A percentile compares a stretch with the other conserved stretches of the same genome.
Conservation (phyloP, 805 yeast species). For the Suhomyces xylopsoci region DNA sequence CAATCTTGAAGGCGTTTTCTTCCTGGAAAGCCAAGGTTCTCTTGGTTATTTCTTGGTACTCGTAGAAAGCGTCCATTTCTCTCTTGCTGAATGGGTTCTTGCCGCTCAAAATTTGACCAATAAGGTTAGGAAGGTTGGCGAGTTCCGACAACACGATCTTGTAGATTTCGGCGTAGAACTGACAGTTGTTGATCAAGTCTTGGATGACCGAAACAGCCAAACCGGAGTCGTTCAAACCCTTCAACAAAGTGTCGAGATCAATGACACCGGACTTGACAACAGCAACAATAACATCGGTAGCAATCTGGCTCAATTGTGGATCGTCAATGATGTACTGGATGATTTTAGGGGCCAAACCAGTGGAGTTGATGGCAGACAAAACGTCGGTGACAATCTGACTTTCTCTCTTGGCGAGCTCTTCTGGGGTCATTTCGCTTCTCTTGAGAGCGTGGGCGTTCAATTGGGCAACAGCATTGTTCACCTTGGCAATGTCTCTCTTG, state of each 20-base stretch:
- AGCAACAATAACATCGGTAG: slow-evolving; percentile 24
- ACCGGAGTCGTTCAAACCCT: slow-evolving; percentile 41
- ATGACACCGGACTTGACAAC: slow-evolving; percentile 31
- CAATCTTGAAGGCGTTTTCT: background rate
- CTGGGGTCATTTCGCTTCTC: slow-evolving; percentile 21
- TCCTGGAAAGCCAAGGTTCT: slow-evolving; percentile 1
- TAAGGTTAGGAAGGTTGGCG: slow-evolving; percentile 26
- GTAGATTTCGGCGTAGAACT: slow-evolving; percentile 38
- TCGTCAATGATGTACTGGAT: slow-evolving; percentile 32
- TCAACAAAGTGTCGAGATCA: slow-evolving; percentile 35
- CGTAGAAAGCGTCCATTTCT: slow-evolving; percentile 6
- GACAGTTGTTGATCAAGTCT: slow-evolving; percentile 35
- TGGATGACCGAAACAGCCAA: slow-evolving; percentile 36
- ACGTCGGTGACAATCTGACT: slow-evolving; percentile 39
- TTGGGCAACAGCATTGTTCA: slow-evolving; percentile 26
- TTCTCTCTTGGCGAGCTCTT: slow-evolving; percentile 36
- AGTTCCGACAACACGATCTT: slow-evolving; percentile 32
- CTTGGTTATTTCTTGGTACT: slow-evolving; percentile 1
- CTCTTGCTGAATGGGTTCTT: slow-evolving; percentile 18
- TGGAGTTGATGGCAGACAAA: slow-evolving; percentile 33
- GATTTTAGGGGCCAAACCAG: slow-evolving; percentile 36
- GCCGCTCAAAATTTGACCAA: slow-evolving; percentile 23
- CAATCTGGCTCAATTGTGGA: slow-evolving; percentile 27
- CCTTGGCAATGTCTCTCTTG: slow-evolving; percentile 16
- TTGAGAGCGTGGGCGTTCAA: slow-evolving; percentile 28